These are phyloP conservation scores for Ustilago trichophora DNA, from an alignment of 1,284 basidiomycete genomes.

Conservation along the genomic window DNA sequence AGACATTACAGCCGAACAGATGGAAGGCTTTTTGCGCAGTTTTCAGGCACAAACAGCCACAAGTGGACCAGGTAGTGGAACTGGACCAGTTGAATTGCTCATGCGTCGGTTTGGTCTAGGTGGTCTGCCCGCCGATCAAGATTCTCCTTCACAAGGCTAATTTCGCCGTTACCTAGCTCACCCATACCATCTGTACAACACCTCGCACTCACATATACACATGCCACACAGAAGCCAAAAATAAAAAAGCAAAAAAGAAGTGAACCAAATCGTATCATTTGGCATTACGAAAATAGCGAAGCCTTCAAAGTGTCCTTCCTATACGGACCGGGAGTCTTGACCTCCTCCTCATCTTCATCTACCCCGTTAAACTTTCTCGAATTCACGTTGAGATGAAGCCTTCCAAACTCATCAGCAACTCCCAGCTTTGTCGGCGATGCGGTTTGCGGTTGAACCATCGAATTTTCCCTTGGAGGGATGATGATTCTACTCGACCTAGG, in stretches of 20 bases:
- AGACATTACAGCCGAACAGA: constrained; percentile 6
- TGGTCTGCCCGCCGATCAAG: constrained; percentile 27
- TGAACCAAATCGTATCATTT: too few species aligned
- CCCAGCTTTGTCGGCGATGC: background rate
- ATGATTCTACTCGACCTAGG: constrained; percentile 19
- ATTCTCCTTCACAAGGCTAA: background rate
- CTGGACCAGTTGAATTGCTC: constrained; percentile 31
- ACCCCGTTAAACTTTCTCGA: background rate
- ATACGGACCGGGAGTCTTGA: constrained; percentile 29
- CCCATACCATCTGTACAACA: too few species aligned
- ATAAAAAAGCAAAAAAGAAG: too few species aligned
- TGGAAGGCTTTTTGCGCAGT: constrained; percentile 26
- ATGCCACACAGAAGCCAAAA: too few species aligned
- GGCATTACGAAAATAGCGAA: constrained; percentile 5
- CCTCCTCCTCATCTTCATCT: constrained; percentile 14
- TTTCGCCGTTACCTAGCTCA: too few species aligned
- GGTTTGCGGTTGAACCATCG: constrained; percentile 10
- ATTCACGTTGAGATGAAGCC: constrained; percentile 2
- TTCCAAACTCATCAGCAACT: constrained; percentile 11
- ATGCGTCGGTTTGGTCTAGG: constrained; percentile 40
- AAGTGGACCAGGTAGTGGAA: constrained; percentile 3
- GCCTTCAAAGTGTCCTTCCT: constrained; percentile 27
- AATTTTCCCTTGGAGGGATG: constrained; percentile 30
- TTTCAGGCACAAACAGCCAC: constrained; percentile 26
- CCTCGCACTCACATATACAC: too few species aligned